Conservation (phyloP, 768 basidiomycete species). For the Lactifluus piperatus region DNA sequence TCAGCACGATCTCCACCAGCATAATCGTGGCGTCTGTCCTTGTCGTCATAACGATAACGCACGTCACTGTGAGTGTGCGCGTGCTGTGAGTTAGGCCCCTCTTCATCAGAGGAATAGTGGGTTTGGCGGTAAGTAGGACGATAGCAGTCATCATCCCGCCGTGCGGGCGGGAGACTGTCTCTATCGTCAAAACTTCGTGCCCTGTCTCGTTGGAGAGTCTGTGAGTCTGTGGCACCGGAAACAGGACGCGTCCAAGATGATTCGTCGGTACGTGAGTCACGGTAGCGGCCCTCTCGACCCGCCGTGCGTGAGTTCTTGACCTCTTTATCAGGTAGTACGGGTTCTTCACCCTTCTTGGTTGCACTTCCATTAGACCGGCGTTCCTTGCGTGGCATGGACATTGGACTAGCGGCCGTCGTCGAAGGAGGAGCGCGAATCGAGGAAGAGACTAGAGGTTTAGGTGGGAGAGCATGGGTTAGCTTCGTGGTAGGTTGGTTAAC, state of each 20-base stretch:
- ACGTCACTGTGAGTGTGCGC: constrained; percentile 1
- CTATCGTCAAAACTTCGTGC: constrained; percentile 6
- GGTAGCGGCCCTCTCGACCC: constrained; percentile 2
- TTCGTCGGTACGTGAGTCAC: constrained; percentile 12
- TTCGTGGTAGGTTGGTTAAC: constrained; percentile 2
- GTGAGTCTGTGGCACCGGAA: constrained; percentile 6
- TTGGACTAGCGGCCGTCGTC: constrained; percentile 20
- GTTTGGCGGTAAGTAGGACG: constrained; percentile 3
- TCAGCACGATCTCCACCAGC: neutral
- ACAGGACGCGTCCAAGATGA: constrained; percentile 15
- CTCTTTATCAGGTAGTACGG: constrained; percentile 9
- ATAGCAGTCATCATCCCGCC: constrained; percentile 14
- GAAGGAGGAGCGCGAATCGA: constrained; percentile 17
- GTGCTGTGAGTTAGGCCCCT: constrained; percentile 2
- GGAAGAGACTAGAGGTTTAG: constrained; percentile 17
- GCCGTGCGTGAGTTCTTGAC: constrained; percentile 5
- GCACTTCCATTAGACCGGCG: constrained; percentile 16
- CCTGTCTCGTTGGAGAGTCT: constrained; percentile 8
- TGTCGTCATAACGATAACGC: constrained; percentile 8
- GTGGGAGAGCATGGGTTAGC: constrained; percentile 18
- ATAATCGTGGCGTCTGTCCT: constrained; percentile 4
- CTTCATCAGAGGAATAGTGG: constrained; percentile 12
- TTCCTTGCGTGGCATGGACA: constrained; percentile 21
- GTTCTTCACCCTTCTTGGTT: constrained; percentile 11
- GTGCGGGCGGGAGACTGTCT: neutral